Conservation (phyloP, 1,284 basidiomycete genomes). For the Ceratobasidium sp. region DNA sequence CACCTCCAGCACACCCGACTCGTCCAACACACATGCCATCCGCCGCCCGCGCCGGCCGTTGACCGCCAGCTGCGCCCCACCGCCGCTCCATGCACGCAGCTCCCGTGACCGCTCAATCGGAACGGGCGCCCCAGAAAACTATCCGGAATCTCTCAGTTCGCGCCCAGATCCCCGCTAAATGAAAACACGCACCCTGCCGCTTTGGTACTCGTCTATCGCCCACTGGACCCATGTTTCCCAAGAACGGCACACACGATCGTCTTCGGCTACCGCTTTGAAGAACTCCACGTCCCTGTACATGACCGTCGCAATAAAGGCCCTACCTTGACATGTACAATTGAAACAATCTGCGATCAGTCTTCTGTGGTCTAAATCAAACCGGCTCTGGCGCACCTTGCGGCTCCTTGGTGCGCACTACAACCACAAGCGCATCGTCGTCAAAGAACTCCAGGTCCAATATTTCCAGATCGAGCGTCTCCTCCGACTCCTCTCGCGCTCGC, state of each 20-base stretch:
- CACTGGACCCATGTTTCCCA: conserved; percentile 37
- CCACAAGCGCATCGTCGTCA: conserved; percentile 70
- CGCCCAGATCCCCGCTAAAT: conserved; percentile 38
- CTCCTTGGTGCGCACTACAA: conserved; percentile 61
- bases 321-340: conserved; percentile 36
- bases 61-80: conserved; percentile 65
- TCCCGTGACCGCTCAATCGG: conserved; percentile 45
- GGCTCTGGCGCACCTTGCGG: conserved; percentile 52
- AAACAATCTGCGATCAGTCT: conserved; percentile 26
- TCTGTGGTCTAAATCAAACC: background rate
- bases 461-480: conserved; percentile 50
- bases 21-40: conserved; percentile 75
- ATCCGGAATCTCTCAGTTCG: conserved; percentile 29
- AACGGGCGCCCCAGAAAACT: conserved; percentile 38
- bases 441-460: conserved; percentile 75
- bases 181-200: conserved; percentile 38
- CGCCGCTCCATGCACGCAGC: conserved; percentile 60
- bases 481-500: conserved; percentile 39
- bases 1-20: conserved; percentile 68
- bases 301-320: conserved; percentile 30
- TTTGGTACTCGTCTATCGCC: conserved; percentile 35
- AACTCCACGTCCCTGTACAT: conserved; percentile 34
- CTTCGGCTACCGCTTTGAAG: conserved; percentile 53
- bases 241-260: conserved; percentile 51
- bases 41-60: conserved; percentile 76